Evolutionary conservation across 2,329 filamentous ascomycete species (phyloP).

Genomic region (Cladosporium sp.): DNA sequence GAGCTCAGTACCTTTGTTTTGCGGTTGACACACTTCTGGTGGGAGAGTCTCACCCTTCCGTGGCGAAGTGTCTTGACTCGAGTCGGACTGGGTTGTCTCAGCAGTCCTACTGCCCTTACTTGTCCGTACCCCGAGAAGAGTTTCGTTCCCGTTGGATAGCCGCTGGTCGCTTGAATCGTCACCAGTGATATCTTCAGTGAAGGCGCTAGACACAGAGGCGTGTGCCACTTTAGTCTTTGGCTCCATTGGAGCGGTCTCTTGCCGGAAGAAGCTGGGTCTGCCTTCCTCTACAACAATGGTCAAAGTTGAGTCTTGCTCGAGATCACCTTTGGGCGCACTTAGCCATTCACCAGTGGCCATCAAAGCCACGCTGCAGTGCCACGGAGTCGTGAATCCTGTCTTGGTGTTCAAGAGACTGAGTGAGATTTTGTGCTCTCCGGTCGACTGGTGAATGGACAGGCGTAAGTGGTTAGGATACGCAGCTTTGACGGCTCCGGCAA

Average conservation of each 20-base stretch:
- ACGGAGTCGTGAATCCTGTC: constrained; percentile 1
- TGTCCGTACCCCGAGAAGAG: background rate
- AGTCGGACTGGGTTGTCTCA: background rate
- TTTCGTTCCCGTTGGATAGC: background rate
- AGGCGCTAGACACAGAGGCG: background rate
- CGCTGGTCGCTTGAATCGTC: background rate
- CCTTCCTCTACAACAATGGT: background rate
- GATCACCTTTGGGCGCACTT: background rate
- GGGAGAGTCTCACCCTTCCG: background rate
- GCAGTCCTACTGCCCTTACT: background rate
- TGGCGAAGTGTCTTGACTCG: background rate
- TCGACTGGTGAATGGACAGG: constrained; percentile 9
- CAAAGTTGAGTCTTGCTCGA: background rate
- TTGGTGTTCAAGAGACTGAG: background rate
- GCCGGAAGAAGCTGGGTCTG: background rate
- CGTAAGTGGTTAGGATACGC: constrained; percentile 3
- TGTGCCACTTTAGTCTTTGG: background rate
- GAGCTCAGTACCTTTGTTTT: background rate
- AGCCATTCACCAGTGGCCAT: background rate
- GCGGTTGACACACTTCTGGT: background rate
- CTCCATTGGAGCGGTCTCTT: background rate
- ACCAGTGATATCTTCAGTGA: background rate
- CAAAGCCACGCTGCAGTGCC: background rate
- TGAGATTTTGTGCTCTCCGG: background rate
- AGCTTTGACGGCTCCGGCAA: background rate